Evolutionary conservation across 2,329 filamentous ascomycete species (phyloP).

Genomic region (Helotiales sp.): DNA sequence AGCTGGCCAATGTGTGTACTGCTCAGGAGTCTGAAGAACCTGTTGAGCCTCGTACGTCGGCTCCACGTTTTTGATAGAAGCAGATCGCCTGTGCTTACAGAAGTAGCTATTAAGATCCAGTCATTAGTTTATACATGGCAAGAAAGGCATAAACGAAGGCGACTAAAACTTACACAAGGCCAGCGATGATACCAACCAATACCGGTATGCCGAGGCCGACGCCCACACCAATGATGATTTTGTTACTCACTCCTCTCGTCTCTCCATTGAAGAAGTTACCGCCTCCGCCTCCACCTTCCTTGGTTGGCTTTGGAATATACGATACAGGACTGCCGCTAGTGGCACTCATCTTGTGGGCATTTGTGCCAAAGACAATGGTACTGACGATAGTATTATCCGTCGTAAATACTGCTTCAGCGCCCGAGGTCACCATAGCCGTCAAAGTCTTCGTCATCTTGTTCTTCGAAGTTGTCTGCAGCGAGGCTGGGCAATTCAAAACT

Average conservation of each 20-base stretch:
- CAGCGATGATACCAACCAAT: constrained; percentile 42
- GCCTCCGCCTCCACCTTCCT: neutral
- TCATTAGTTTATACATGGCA: neutral
- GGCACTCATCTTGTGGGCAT: constrained; percentile 45
- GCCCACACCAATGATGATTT: constrained; percentile 54
- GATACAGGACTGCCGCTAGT: constrained; percentile 53
- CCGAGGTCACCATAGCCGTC: constrained; percentile 48
- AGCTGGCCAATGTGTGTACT: neutral
- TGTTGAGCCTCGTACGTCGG: neutral
- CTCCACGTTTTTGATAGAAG: neutral
- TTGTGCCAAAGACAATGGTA: constrained; percentile 50
- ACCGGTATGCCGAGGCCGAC: constrained; percentile 53
- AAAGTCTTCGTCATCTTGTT: constrained; percentile 47
- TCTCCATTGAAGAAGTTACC: constrained; percentile 34
- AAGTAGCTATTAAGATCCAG: neutral
- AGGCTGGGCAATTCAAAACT: constrained; percentile 55
- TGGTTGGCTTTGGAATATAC: constrained; percentile 48
- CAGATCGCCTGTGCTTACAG: neutral
- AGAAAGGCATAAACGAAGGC: neutral
- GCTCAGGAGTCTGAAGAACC: neutral
- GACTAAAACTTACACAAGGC: constrained; percentile 29
- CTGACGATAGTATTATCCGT: constrained; percentile 42
- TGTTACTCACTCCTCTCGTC: constrained; percentile 48
- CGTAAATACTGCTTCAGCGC: constrained; percentile 48
- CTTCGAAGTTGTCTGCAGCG: constrained; percentile 51